These are phyloP conservation scores for Yamadazyma songkhlaensis DNA, from an alignment of 1,139 yeast genomes.

Conservation along the genomic window DNA sequence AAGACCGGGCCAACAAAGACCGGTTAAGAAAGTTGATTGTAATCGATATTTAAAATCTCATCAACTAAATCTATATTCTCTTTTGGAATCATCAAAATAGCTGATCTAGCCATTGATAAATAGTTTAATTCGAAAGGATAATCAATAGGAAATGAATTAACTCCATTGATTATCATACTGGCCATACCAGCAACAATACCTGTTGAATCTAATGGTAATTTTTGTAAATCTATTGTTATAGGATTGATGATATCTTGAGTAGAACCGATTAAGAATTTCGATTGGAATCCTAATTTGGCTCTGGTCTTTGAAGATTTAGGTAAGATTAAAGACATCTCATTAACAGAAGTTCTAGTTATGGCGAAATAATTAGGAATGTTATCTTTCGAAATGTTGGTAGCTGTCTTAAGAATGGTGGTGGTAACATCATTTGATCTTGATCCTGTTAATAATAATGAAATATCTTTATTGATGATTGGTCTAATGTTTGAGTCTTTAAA, in stretches of 20 bases:
- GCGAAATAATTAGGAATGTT: conserved; percentile 53
- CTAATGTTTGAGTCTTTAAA: conserved; percentile 39
- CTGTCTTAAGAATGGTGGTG: conserved; percentile 35
- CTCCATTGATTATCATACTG: conserved; percentile 40
- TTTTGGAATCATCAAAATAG: conserved; percentile 57
- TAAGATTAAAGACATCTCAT: conserved; percentile 53
- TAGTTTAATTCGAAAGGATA: conserved; percentile 53
- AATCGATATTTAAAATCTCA: conserved; percentile 17
- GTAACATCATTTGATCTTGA: conserved; percentile 51
- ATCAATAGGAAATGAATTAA: conserved; percentile 16
- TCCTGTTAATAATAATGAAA: conserved; percentile 56
- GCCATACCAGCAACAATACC: conserved; percentile 73
- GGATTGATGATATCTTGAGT: conserved; percentile 59
- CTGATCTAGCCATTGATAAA: conserved; percentile 61
- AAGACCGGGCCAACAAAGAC: too few relatives aligned
- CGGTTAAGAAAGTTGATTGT: conserved; percentile 7
- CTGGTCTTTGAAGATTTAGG: conserved; percentile 42
- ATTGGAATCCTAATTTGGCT: conserved; percentile 38
- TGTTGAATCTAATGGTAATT: conserved; percentile 57
- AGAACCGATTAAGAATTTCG: conserved; percentile 52
- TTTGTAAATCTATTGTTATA: conserved; percentile 52
- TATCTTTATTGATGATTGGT: conserved; percentile 42
- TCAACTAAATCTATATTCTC: conserved; percentile 39
- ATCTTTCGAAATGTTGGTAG: conserved; percentile 26
- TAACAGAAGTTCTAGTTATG: conserved; percentile 52